A percentile compares a stretch with the other conserved stretches of the same genome.
These are phyloP conservation scores for Podospora tetraspora DNA, from an alignment of 495 filamentous ascomycete genomes.

Conservation along the genomic window DNA sequence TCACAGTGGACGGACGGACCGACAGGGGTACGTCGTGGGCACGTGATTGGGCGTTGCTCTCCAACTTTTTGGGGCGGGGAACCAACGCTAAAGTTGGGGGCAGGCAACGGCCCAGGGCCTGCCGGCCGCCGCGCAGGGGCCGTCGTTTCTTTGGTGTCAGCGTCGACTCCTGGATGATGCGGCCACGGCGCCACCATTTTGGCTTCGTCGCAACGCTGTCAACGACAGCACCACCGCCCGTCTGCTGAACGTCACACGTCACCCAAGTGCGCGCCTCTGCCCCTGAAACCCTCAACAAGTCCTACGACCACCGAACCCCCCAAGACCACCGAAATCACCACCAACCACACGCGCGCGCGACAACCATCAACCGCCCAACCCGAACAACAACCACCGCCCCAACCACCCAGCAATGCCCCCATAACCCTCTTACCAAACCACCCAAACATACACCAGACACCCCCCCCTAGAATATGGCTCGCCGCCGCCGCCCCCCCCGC, in stretches of 20 bases:
- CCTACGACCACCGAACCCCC: not conserved
- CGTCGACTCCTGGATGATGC: not conserved
- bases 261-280: not conserved
- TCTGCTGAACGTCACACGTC: not conserved
- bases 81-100: not conserved
- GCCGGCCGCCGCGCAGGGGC: not conserved
- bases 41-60: slow-evolving; percentile 2
- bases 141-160: not conserved
- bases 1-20: not conserved
- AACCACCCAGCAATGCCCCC: not conserved
- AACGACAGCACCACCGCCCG: not conserved
- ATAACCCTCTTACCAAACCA: not conserved
- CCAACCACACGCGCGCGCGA: not conserved
- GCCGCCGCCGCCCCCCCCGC: slow-evolving; percentile 70
- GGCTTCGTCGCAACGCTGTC: not conserved
- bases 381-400: not conserved
- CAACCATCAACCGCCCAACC: not conserved
- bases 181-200: not conserved
- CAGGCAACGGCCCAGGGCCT: not conserved
- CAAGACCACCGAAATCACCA: not conserved
- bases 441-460: not conserved
- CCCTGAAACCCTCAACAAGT: not conserved
- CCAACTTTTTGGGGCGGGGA: not conserved
- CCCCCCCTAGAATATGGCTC: slow-evolving; percentile 50
- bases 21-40: not conserved